Evolutionary conservation across 2,329 filamentous ascomycete species (phyloP), one percentile per base, ranked within the genome.

Genomic region (Verticillium klebahnii): DNA sequence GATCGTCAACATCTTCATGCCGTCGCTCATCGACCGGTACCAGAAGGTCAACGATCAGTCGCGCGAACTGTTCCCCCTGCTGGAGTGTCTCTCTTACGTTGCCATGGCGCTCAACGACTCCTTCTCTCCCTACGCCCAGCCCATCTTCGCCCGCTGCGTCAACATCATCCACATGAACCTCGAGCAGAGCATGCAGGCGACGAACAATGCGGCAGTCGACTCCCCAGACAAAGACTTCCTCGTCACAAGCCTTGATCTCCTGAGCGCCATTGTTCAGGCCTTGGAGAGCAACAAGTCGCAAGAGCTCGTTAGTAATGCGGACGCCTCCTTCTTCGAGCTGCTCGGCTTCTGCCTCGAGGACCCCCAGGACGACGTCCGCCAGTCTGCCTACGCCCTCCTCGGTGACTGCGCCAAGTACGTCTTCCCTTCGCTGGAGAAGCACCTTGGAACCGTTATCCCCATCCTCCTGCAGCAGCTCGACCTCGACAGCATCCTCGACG

Each of bases 11-110:
- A 84, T 92, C 67, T 83, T 99, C 63, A 98, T 99, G 94, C 93
- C 95, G 29, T 92, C 93, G 14, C 83, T 99, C 56, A 93, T 97
- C 66, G 83, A 89, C 65, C 86, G 95, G 64, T 99, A 95, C 87
- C 89, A 92, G 73, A 89, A 88, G 71, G 90, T 98, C 9, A 83
- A 88, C 2, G 93, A 99, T 72, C 87, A 96, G 72, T 96, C 94
- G 3, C 86, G 93, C 67, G 95, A 99, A 77, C 84, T 99, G 63
- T 97, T 99, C 73, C 93, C 95, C 1, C 80, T 99, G 57, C 82
- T 98, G n/a, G 95, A 98, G 75, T 99, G 95, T 72, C 84, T 99
- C 54, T 96, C 95, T 0, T 99, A 97, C 71, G 90, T 99, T 52
- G 91, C 93, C 58, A 89, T 91, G 69, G 92, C 95, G 2, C 87